phyloP scores from a whole-genome alignment of 805 yeast genomes.

The Metschnikowia hibisci region DNA sequence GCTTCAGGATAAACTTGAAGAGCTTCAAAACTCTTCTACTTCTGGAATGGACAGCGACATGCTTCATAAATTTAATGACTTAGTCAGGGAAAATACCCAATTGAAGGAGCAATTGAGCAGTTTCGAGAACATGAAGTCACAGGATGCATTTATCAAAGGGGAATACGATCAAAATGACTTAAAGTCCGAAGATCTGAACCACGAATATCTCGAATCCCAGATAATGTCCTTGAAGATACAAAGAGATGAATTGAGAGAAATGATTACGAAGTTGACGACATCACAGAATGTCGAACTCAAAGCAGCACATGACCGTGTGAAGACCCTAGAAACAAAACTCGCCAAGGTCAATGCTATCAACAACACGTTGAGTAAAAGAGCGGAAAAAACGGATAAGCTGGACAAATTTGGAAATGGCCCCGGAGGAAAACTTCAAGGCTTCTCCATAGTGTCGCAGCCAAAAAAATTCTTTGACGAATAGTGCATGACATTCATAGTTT shows the following conservation, averaged over 20 bases:
- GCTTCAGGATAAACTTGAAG: conserved; percentile 43
- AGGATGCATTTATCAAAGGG: neutral
- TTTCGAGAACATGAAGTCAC: neutral
- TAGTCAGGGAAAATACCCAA: conserved; percentile 39
- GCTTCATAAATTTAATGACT: conserved; percentile 35
- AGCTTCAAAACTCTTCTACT: conserved; percentile 22
- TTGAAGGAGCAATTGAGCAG: conserved; percentile 24
- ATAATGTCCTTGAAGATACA: conserved; percentile 22
- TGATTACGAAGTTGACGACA: conserved; percentile 34
- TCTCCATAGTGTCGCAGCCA: conserved; percentile 34
- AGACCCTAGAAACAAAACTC: conserved; percentile 28
- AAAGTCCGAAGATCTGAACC: conserved; percentile 8
- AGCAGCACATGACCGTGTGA: conserved; percentile 33
- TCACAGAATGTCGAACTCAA: conserved; percentile 35
- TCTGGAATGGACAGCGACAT: conserved; percentile 32
- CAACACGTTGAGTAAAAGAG: conserved; percentile 30
- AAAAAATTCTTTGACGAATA: conserved; percentile 19
- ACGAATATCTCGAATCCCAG: conserved; percentile 14
- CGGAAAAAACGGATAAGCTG: conserved; percentile 9
- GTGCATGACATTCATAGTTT: neutral
- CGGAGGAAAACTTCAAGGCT: conserved; percentile 40
- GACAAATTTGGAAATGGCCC: conserved; percentile 9
- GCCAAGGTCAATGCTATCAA: conserved; percentile 30
- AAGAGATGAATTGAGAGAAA: conserved; percentile 41
- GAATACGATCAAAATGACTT: neutral